Conservation (phyloP, 129 eudicot species). For the Chrysanthemum seticuspe region DNA sequence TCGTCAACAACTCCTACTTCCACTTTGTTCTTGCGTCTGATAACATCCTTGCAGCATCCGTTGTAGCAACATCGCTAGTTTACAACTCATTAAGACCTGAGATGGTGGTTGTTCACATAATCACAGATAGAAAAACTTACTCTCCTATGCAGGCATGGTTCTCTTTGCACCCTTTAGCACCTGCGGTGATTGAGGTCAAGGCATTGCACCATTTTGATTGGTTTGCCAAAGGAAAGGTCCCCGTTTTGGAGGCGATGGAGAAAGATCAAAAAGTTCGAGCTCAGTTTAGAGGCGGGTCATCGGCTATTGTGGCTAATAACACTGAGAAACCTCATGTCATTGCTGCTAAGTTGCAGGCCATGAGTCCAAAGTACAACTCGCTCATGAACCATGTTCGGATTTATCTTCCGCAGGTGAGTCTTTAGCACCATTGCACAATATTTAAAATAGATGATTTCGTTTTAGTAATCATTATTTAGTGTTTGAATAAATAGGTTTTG, state of each 20-base stretch:
- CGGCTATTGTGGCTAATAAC: constrained; percentile 77
- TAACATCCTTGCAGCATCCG: constrained; percentile 89
- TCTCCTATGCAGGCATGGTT: constrained; percentile 97
- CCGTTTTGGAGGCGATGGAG: constrained; percentile 92
- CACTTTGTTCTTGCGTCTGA: constrained; percentile 95
- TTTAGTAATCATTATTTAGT: too few relatives aligned
- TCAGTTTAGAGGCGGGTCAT: constrained; percentile 79
- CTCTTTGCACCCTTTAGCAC: constrained; percentile 73
- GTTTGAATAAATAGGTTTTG: too few relatives aligned
- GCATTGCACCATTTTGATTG: constrained; percentile 93
- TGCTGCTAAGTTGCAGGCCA: constrained; percentile 86
- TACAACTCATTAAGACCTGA: constrained; percentile 72
- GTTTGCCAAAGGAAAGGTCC: constrained; percentile 87
- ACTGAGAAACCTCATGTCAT: constrained; percentile 72
- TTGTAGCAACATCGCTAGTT: constrained; percentile 79
- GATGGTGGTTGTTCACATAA: constrained; percentile 70
- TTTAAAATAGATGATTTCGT: too few relatives aligned
- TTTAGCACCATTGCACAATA: not conserved
- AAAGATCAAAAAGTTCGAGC: constrained; percentile 80
- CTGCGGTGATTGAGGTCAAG: constrained; percentile 78
- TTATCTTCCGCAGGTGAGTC: constrained; percentile 4
- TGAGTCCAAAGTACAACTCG: constrained; percentile 71
- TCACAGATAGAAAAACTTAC: constrained; percentile 80
- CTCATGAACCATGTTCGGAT: constrained; percentile 6
- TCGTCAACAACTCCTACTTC: constrained; percentile 76